A percentile compares a stretch with the other conserved stretches of the same genome.
Conservation (phyloP, 306 rosid species). For the Sesbania bispinosa region DNA sequence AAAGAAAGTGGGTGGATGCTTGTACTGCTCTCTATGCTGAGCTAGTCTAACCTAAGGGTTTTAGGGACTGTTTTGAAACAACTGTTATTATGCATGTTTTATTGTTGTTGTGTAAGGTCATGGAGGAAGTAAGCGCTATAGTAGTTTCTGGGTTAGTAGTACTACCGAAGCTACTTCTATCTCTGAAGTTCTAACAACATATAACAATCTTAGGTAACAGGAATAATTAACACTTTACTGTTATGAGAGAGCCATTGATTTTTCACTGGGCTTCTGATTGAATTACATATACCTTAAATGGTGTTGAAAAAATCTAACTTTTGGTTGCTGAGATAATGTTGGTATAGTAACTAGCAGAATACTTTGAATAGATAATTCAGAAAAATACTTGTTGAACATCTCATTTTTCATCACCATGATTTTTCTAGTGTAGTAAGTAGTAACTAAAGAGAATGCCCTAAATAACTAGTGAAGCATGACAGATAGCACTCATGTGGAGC, state of each 20-base stretch:
- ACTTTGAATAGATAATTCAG: neutral
- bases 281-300: neutral
- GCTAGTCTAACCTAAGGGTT: neutral
- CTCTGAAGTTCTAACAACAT: neutral
- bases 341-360: neutral
- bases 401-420: neutral
- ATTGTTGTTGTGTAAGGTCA: neutral
- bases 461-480: neutral
- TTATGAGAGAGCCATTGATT: neutral
- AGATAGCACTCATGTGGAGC: neutral
- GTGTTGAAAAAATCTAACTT: neutral
- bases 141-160: slow-evolving; percentile 8
- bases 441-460: neutral
- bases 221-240: neutral
- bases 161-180: neutral
- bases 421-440: neutral
- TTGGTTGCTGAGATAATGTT: neutral
- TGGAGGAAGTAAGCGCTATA: neutral
- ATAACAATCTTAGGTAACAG: neutral
- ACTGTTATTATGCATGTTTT: neutral
- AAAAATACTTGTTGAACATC: neutral
- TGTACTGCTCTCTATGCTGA: neutral
- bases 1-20: neutral
- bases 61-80: slow-evolving; percentile 1
- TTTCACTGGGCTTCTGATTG: neutral